Base-by-base conservation (phyloP, 1,139 yeast species). In the Yamadazyma atlantica region DNA sequence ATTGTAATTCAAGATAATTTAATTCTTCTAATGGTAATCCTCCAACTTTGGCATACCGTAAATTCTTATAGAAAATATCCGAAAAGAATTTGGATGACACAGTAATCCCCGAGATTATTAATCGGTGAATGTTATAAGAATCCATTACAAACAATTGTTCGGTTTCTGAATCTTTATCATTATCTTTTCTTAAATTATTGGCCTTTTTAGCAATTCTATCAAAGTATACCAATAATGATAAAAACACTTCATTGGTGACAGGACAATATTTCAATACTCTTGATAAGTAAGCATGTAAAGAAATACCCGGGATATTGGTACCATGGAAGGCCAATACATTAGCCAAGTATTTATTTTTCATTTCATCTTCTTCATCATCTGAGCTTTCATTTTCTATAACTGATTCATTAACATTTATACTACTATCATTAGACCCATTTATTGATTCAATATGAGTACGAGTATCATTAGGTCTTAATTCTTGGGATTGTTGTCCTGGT, bases 221-320 rank as follows among this genome's bases (percentile, higher is more conserved):
- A 64, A 92, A 89, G 60, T 92, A 94, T 18, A 94, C 97, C 49
- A 92, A 69, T 38, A 94, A 65, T 25, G 96, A 83, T 36, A 92
- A 69, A 59, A 90, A 92, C 22, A 94, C 97, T 57, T 94, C 98
- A 62, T 92, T 92, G 2, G 98, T 90, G 15, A 94, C 94, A 0
- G 99, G 98, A 61, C 99, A 92, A 62, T 92, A 94, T 61, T 90
- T 92, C 56, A 92, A 76, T 22, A 92, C 94, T 54, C 98, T 79
- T 29, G 89, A 78, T 42, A 92, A 72, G 58, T 92, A 92, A 13
- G 96, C 94, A 55, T 88, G 90, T 36, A 94, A 73, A 8, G 92
- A 80, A 39, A 92, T 92, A 10, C 95, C 96, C 1, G 99, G 99
- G 12, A 92, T 82, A 57, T 90, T 94, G 37, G 96, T 80, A 14